These are phyloP conservation scores for Phialophora macrospora DNA, from an alignment of 2,329 filamentous ascomycete genomes.

Conservation along the genomic window DNA sequence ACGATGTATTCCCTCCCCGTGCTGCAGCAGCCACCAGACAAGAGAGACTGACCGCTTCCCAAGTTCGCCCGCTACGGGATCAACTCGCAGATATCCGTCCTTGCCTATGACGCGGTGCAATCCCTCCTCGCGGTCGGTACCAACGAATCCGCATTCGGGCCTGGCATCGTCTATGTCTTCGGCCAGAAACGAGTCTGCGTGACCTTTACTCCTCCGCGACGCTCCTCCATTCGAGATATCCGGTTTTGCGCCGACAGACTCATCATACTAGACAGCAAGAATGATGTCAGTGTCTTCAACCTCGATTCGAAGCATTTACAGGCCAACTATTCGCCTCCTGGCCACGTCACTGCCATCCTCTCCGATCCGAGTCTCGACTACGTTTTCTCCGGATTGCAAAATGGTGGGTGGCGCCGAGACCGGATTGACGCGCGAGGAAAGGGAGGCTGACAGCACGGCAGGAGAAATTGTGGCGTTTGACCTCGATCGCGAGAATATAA, in stretches of 20 bases:
- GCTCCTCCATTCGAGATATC: constrained; percentile 74
- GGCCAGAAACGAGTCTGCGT: constrained; percentile 81
- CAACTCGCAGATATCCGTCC: constrained; percentile 73
- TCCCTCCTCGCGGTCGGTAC: constrained; percentile 92
- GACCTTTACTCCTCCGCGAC: constrained; percentile 70
- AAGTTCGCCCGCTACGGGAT: constrained; percentile 77
- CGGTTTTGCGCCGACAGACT: constrained; percentile 88
- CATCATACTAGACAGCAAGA: constrained; percentile 80
- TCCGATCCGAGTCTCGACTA: constrained; percentile 93
- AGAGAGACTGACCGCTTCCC: constrained; percentile 20
- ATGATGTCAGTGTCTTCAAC: constrained; percentile 84
- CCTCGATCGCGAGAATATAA: constrained; percentile 76
- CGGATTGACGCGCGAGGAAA: not conserved
- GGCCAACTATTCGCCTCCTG: constrained; percentile 75
- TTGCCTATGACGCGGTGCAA: constrained; percentile 92
- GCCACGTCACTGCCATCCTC: constrained; percentile 72
- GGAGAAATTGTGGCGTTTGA: constrained; percentile 92
- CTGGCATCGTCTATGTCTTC: constrained; percentile 86
- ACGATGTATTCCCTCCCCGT: constrained; percentile 65
- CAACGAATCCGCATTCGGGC: constrained; percentile 81
- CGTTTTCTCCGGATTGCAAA: constrained; percentile 81
- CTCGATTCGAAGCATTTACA: constrained; percentile 71
- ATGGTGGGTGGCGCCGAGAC: constrained; percentile 52
- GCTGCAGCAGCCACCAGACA: constrained; percentile 33
- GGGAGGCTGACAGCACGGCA: constrained; percentile 37